Conservation (phyloP, 306 rosid species). For the Trifolium pratense region DNA sequence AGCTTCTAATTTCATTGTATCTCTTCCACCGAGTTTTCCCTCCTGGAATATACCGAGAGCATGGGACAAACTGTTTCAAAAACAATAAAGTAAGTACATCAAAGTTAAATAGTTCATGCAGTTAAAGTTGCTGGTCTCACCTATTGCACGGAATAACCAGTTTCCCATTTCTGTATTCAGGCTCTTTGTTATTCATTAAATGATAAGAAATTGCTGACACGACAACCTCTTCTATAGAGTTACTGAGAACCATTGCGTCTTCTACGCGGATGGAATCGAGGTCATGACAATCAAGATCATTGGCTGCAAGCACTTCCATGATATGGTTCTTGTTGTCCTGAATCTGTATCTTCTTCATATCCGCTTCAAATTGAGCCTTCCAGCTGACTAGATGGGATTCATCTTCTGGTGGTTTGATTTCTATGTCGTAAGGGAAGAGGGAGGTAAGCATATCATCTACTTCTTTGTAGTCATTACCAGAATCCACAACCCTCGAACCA, state of each 20-base stretch:
- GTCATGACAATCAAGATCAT: slow-evolving; percentile 89
- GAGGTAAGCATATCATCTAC: slow-evolving; percentile 65
- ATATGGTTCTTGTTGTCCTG: slow-evolving; percentile 92
- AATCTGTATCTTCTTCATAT: slow-evolving; percentile 81
- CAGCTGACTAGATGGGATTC: slow-evolving; percentile 80
- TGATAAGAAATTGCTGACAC: slow-evolving; percentile 88
- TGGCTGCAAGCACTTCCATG: slow-evolving; percentile 82
- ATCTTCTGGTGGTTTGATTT: slow-evolving; percentile 79
- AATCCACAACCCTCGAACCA: slow-evolving; percentile 70
- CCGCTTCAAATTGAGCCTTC: slow-evolving; percentile 82
- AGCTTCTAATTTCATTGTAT: slow-evolving; percentile 70
- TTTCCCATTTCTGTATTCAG: slow-evolving; percentile 90
- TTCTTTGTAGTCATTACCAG: slow-evolving; percentile 54
- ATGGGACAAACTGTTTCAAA: slow-evolving; percentile 80
- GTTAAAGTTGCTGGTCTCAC: slow-evolving; percentile 45
- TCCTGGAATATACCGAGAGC: slow-evolving; percentile 78
- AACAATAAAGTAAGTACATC: slow-evolving; percentile 39
- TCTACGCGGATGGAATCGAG: slow-evolving; percentile 66
- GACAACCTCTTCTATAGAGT: slow-evolving; percentile 86
- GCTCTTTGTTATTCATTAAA: slow-evolving; percentile 79
- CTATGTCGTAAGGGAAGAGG: slow-evolving; percentile 87
- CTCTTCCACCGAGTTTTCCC: slow-evolving; percentile 62
- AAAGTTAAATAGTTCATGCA: slow-evolving; percentile 5
- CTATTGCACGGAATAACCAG: slow-evolving; percentile 77
- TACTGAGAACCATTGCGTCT: slow-evolving; percentile 78